A percentile compares a stretch with the other conserved stretches of the same genome.
Evolutionary conservation across 164 flowering plant species (phyloP).

Genomic region (Chimonanthus praecox): DNA sequence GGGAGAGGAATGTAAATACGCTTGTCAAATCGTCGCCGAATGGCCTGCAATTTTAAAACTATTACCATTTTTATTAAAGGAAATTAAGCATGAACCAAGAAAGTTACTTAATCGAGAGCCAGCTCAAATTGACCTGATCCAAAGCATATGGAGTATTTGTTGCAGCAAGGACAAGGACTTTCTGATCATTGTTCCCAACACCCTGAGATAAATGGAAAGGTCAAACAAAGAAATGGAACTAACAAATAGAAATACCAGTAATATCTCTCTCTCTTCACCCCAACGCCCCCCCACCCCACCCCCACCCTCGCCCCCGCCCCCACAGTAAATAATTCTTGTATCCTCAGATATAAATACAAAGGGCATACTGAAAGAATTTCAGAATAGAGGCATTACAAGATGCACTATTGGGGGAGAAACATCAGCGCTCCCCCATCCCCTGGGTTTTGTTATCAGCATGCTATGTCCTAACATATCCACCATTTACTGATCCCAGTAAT

Average conservation of each 20-base stretch:
- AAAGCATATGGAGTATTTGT: slow-evolving; percentile 98
- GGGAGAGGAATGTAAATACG: slow-evolving; percentile 98
- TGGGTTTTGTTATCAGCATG: too few species aligned
- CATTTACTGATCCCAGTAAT: too few species aligned
- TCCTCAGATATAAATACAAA: too few species aligned
- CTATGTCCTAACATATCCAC: too few species aligned
- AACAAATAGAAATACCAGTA: slow-evolving; percentile 1
- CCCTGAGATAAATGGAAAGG: slow-evolving; percentile 45
- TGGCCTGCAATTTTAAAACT: slow-evolving; percentile 48
- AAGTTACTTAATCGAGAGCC: neutral
- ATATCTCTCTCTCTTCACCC: too few species aligned
- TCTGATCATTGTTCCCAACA: slow-evolving; percentile 88
- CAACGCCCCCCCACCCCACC: too few species aligned
- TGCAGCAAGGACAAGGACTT: slow-evolving; percentile 98
- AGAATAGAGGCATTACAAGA: too few species aligned
- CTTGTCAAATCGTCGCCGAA: slow-evolving; percentile 92
- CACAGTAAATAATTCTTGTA: too few species aligned
- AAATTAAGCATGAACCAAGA: neutral
- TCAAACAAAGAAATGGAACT: neutral
- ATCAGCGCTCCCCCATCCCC: too few species aligned
- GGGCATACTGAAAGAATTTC: too few species aligned
- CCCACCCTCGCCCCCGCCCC: too few species aligned
- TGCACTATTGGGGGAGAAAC: too few species aligned
- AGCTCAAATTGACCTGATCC: slow-evolving; percentile 65
- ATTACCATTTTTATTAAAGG: slow-evolving; percentile 1